Percentiles rank a stretch among this genome's conserved stretches.
These are phyloP conservation scores for Amphirosellinia nigrospora DNA, from an alignment of 495 filamentous ascomycete genomes.

Conservation along the genomic window DNA sequence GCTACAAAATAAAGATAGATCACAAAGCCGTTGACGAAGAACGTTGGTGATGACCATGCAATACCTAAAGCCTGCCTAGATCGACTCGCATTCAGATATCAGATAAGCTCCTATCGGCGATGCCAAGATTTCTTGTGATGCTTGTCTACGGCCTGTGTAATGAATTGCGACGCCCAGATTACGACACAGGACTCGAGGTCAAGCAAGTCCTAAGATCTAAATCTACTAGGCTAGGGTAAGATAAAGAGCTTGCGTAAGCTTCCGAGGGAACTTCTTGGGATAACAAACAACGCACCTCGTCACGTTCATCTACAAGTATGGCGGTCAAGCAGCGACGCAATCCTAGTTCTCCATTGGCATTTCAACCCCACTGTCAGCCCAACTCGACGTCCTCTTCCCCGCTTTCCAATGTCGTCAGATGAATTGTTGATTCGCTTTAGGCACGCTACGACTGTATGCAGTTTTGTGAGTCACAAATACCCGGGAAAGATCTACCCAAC, in stretches of 20 bases:
- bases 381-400: conserved; percentile 8
- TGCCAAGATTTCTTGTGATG: conserved; percentile 7
- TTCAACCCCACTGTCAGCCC: conserved; percentile 17
- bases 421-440: neutral
- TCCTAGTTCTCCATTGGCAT: neutral
- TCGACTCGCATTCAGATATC: conserved; percentile 7
- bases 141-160: neutral
- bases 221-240: conserved; percentile 15
- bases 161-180: conserved; percentile 18
- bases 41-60: neutral
- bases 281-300: conserved; percentile 1
- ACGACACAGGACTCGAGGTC: conserved; percentile 14
- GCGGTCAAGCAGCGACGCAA: conserved; percentile 20
- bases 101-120: conserved; percentile 12
- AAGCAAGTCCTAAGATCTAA: neutral
- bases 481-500: conserved; percentile 4
- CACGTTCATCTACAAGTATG: neutral
- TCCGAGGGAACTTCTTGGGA: conserved; percentile 9
- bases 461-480: conserved; percentile 18
- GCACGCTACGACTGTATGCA: neutral
- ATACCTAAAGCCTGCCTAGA: neutral
- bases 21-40: neutral
- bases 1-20: neutral
- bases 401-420: conserved; percentile 8
- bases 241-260: conserved; percentile 36